A percentile compares a stretch with the other conserved stretches of the same genome.
These are phyloP conservation scores for Saccharomyces hybrid DNA, from an alignment of 1,139 yeast species.

Conservation along the genomic window DNA sequence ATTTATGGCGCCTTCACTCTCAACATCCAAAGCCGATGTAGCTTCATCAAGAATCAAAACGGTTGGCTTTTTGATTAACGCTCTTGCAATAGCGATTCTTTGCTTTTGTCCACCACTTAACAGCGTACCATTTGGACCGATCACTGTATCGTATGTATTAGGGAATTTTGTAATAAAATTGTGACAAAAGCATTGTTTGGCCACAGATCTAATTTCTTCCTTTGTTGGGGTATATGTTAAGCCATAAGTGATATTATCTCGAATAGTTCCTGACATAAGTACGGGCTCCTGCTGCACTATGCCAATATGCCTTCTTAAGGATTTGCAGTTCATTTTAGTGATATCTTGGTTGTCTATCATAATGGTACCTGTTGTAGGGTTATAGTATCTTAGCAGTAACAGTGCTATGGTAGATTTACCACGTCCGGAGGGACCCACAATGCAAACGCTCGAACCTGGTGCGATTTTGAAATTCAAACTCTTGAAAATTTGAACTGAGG, in stretches of 20 bases:
- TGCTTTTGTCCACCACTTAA: conserved; percentile 87
- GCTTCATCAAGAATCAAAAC: conserved; percentile 74
- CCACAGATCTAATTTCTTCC: conserved; percentile 63
- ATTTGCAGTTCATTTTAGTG: conserved; percentile 60
- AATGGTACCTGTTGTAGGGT: conserved; percentile 61
- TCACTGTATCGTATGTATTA: conserved; percentile 69
- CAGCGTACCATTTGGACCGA: conserved; percentile 84
- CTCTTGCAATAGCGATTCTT: conserved; percentile 76
- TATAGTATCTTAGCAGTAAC: conserved; percentile 70
- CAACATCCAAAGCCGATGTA: conserved; percentile 77
- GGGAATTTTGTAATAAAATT: conserved; percentile 72
- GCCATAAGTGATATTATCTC: conserved; percentile 82
- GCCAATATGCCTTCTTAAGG: conserved; percentile 66
- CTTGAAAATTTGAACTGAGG: conserved; percentile 60
- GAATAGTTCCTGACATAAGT: conserved; percentile 82
- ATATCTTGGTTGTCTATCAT: conserved; percentile 65
- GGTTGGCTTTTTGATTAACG: conserved; percentile 65
- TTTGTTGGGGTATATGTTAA: conserved; percentile 36
- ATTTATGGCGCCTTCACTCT: conserved; percentile 77
- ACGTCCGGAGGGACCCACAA: conserved; percentile 94
- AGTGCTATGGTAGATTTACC: conserved; percentile 92
- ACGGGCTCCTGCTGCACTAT: conserved; percentile 93
- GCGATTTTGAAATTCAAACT: conserved; percentile 59
- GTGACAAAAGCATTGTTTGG: conserved; percentile 69
- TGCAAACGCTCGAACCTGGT: conserved; percentile 82